Evolutionary conservation across 371 early-diverging fungal genomes (phyloP).

Genomic region (Aphelidium insulamus): DNA sequence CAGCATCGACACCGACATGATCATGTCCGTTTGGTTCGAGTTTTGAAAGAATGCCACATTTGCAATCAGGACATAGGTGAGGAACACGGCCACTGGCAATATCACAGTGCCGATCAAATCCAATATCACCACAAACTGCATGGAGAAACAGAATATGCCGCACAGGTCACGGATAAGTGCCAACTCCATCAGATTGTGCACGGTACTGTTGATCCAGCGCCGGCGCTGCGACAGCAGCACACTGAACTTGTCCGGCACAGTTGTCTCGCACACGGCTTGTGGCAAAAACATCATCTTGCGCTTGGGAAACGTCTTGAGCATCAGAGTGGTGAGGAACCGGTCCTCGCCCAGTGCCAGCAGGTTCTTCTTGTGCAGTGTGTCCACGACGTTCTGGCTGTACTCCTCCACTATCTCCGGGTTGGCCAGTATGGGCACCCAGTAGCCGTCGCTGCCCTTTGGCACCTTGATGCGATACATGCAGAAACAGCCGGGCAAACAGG

Average conservation of each 20-base stretch:
- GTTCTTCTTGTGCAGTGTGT: constrained; percentile 97
- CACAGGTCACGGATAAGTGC: constrained; percentile 19
- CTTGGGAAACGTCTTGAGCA: constrained; percentile 89
- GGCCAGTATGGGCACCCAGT: constrained; percentile 60
- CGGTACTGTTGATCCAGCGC: constrained; percentile 45
- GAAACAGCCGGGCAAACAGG: constrained; percentile 41
- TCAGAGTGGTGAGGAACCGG: constrained; percentile 93
- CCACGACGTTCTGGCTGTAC: constrained; percentile 89
- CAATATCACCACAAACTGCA: constrained; percentile 24
- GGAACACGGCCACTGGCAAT: constrained; percentile 22
- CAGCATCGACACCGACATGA: constrained; percentile 1
- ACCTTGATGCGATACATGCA: constrained; percentile 18
- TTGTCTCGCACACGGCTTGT: constrained; percentile 35
- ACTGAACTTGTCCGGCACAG: constrained; percentile 28
- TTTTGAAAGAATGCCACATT: background rate
- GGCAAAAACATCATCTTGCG: constrained; percentile 90
- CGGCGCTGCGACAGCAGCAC: constrained; percentile 40
- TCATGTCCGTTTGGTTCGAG: background rate
- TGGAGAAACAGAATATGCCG: constrained; percentile 21
- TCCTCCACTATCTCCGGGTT: constrained; percentile 82
- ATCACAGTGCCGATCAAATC: constrained; percentile 25
- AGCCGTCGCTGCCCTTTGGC: too few relatives aligned
- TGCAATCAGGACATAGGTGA: constrained; percentile 15
- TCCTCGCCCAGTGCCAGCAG: constrained; percentile 94
- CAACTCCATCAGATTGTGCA: constrained; percentile 21